Percentiles rank a stretch among this genome's conserved stretches.
phyloP scores from a whole-genome alignment of 495 filamentous ascomycete species.

The Geoglossum glabrum region DNA sequence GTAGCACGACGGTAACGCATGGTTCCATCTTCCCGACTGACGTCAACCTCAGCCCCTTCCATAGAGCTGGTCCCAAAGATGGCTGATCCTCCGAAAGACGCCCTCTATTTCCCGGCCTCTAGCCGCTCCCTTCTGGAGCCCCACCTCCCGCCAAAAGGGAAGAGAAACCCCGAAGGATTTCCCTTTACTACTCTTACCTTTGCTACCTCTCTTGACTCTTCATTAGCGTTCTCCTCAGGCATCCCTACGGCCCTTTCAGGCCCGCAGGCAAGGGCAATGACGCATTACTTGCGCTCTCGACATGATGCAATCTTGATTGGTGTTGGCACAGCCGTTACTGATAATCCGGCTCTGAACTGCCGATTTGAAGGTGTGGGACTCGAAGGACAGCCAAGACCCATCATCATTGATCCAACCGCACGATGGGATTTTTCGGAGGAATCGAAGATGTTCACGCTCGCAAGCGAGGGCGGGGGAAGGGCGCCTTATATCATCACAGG shows the following conservation, averaged over 20 bases:
- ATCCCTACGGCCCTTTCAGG: constrained; percentile 64
- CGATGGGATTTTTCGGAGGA: constrained; percentile 43
- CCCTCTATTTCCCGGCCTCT: not conserved
- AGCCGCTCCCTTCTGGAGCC: not conserved
- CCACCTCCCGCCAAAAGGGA: not conserved
- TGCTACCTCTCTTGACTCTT: constrained; percentile 72
- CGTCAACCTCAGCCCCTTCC: too few species aligned
- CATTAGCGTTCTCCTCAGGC: constrained; percentile 52
- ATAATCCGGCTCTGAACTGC: constrained; percentile 71
- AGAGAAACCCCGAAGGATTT: not conserved
- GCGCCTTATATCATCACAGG: constrained; percentile 44
- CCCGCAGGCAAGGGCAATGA: constrained; percentile 67
- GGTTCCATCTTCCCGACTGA: too few species aligned
- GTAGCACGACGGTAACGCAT: too few species aligned
- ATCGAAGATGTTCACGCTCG: constrained; percentile 42
- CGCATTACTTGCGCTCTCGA: constrained; percentile 62
- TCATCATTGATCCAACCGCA: constrained; percentile 54
- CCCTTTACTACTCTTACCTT: constrained; percentile 56
- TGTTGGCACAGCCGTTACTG: constrained; percentile 60
- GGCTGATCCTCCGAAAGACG: too few species aligned
- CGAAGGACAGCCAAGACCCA: constrained; percentile 50
- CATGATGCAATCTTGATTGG: constrained; percentile 78
- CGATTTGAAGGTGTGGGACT: constrained; percentile 34
- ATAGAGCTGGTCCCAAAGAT: too few species aligned
- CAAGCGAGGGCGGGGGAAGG: constrained; percentile 42